Evolutionary conservation across 768 basidiomycete species (phyloP).

Genomic region (Boletus rex-veris): DNA sequence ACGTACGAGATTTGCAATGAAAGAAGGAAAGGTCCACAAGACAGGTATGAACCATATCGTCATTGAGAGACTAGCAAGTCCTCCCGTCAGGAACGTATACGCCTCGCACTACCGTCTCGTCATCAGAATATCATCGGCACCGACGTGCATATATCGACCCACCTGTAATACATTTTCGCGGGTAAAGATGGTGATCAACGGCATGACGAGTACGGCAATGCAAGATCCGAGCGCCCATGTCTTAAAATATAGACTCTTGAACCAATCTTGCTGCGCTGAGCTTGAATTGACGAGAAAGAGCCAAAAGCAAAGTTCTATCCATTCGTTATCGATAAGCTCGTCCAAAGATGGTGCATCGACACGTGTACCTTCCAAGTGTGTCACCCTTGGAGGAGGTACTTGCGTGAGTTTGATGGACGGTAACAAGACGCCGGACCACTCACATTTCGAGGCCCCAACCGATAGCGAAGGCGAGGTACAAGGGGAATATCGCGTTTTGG

Average conservation of each 20-base stretch:
- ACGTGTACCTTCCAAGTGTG: constrained; percentile 68
- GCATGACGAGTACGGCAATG: constrained; percentile 62
- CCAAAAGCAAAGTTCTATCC: constrained; percentile 81
- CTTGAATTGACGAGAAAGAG: constrained; percentile 72
- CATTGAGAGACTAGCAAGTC: constrained; percentile 61
- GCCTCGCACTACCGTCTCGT: constrained; percentile 54
- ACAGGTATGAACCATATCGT: constrained; percentile 76
- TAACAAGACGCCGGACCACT: constrained; percentile 18
- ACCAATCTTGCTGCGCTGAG: constrained; percentile 69
- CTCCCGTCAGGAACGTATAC: constrained; percentile 65
- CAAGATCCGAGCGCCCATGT: constrained; percentile 65
- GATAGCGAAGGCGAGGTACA: constrained; percentile 59
- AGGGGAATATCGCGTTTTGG: constrained; percentile 55
- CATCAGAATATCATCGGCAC: constrained; percentile 8
- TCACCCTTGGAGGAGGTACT: constrained; percentile 48
- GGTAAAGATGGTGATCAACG: constrained; percentile 63
- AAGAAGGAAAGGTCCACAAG: constrained; percentile 67
- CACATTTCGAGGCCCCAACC: constrained; percentile 78
- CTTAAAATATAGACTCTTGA: constrained; percentile 70
- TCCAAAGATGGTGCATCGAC: neutral
- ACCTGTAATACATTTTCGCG: constrained; percentile 59
- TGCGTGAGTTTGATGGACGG: too few relatives aligned
- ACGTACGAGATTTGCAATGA: constrained; percentile 58
- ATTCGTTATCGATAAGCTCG: neutral
- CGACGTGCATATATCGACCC: constrained; percentile 7